phyloP scores from a whole-genome alignment of 2,329 filamentous ascomycete species.

The Epichloe baconii region DNA sequence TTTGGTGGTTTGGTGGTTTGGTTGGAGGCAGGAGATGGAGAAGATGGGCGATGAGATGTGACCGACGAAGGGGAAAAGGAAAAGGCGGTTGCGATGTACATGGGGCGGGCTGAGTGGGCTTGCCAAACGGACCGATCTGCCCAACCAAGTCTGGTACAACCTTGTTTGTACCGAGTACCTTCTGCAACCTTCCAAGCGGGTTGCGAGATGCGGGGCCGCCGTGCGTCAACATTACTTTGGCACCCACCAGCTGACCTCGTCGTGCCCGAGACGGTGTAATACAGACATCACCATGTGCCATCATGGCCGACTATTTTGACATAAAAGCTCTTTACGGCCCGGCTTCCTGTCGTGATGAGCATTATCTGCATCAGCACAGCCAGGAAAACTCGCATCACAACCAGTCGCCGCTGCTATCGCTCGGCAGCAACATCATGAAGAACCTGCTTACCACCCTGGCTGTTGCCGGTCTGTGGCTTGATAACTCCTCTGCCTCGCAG shows the following conservation, averaged over 20 bases:
- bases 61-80: background rate
- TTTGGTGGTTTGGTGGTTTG: background rate
- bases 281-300: background rate
- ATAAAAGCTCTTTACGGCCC: background rate
- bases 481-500: background rate
- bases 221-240: no score
- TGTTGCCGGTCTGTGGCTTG: constrained; percentile 1
- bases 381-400: background rate
- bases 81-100: background rate
- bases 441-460: constrained; percentile 1
- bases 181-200: background rate
- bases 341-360: background rate
- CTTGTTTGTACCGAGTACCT: background rate
- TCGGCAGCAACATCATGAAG: constrained; percentile 3
- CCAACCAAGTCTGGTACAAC: no score
- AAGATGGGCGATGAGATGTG: background rate
- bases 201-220: background rate
- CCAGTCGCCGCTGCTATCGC: background rate
- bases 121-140: background rate
- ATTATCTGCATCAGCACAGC: background rate
- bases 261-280: background rate
- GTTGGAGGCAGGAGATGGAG: background rate
- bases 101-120: background rate
- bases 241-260: background rate
- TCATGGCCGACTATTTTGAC: background rate